Evolutionary conservation across 176 grass and related monocot genomes (phyloP).

Genomic region (Eleusine indica): DNA sequence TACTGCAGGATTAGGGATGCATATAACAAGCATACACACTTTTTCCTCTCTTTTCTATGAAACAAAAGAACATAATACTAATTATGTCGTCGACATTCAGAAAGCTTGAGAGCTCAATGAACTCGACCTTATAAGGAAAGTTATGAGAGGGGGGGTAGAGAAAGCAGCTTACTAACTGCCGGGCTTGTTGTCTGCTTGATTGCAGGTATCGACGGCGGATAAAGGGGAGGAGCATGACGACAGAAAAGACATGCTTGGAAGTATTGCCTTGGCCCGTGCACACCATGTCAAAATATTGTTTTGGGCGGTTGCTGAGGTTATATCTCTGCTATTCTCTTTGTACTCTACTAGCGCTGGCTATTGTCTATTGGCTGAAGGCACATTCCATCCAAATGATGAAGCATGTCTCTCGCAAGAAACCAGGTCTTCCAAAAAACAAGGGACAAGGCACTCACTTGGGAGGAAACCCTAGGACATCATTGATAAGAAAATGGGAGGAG

Average conservation of each 20-base stretch:
- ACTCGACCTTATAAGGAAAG: background rate
- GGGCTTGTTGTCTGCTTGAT: constrained; percentile 11
- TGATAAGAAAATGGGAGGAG: background rate
- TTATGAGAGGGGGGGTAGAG: background rate
- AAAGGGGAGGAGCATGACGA: constrained; percentile 34
- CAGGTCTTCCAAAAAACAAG: constrained; percentile 38
- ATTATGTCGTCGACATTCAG: background rate
- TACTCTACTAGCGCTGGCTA: constrained; percentile 28
- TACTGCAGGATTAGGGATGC: background rate
- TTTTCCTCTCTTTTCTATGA: background rate
- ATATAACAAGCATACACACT: constrained; percentile 1
- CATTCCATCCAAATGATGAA: constrained; percentile 21
- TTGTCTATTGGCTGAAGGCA: constrained; percentile 32
- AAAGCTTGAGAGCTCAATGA: constrained; percentile 1
- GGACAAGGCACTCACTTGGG: constrained; percentile 45
- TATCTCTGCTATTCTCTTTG: constrained; percentile 26
- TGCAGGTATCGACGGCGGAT: constrained; percentile 9
- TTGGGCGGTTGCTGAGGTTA: constrained; percentile 37
- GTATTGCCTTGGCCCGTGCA: constrained; percentile 34
- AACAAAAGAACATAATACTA: background rate
- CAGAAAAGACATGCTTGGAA: constrained; percentile 47
- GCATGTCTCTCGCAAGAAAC: constrained; percentile 47
- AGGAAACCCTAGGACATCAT: constrained; percentile 25
- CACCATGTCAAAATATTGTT: constrained; percentile 42
- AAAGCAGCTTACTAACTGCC: background rate